A percentile compares a stretch with the other conserved stretches of the same genome.
Conservation (phyloP, 495 filamentous ascomycete genomes). For the Podospora pseudocomata region DNA sequence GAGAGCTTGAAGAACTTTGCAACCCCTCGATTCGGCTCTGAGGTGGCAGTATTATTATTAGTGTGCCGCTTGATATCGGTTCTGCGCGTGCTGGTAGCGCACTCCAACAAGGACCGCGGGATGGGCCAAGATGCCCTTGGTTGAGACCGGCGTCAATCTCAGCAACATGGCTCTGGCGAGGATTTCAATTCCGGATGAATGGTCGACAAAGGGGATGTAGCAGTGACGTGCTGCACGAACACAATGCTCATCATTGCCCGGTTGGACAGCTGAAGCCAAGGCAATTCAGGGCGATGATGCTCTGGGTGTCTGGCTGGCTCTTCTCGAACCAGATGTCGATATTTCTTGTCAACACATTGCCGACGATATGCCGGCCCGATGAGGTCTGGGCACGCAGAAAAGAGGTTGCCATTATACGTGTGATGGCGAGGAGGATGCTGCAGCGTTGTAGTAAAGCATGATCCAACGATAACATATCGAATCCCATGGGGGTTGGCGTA, state of each 20-base stretch:
- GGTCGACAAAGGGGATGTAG: conserved; percentile 9
- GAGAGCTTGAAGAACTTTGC: background rate
- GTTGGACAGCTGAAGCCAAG: too few species aligned
- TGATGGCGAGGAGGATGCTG: background rate
- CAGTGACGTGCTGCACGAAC: conserved; percentile 9
- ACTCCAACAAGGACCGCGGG: background rate
- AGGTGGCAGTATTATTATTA: background rate
- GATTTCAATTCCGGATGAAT: conserved; percentile 11
- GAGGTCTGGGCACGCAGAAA: background rate
- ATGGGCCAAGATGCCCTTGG: background rate
- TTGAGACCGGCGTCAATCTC: background rate
- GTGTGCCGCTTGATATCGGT: conserved; percentile 2
- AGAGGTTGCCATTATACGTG: background rate
- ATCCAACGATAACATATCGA: background rate
- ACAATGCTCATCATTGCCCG: background rate
- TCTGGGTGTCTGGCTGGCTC: too few species aligned
- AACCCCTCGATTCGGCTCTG: background rate
- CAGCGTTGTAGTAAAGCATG: background rate
- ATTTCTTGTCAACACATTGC: background rate
- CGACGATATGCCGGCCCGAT: background rate
- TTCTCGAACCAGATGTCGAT: background rate
- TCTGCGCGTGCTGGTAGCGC: background rate
- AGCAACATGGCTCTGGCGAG: background rate
- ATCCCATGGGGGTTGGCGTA: background rate
- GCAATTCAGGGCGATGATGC: too few species aligned